Evolutionary conservation across 495 filamentous ascomycete species (phyloP), one percentile per base, ranked within the genome.

Genomic region (Viridothelium virens): DNA sequence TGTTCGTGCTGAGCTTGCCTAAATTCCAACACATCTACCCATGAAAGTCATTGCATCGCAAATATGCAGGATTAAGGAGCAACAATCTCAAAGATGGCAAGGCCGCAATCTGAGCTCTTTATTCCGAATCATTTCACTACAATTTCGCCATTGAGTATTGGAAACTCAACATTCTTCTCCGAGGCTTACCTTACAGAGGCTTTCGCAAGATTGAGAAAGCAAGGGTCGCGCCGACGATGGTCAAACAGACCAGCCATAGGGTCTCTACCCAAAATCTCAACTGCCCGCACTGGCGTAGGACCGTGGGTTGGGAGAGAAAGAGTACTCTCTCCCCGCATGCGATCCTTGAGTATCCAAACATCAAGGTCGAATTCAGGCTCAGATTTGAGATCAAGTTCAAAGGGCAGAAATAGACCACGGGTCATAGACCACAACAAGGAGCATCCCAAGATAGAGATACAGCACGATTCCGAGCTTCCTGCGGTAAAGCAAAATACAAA

Each of bases 151-250:
- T 36, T 36, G 31, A 36, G 14, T 31, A 36, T 10, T 7, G 7
- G 36, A 7, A 18, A 33, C 6, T 34, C 53, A 7, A 34, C 53
- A 7, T 59, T 36, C 31, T 59, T 59, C 53, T 59, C 53, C 25
- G 53, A 59, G 36, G 53, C 53, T 18, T 36, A 36, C 31, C 53
- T 59, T 59, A 18, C 53, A 9, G 53, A 59, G 18, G 53, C 53
- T 36, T 1, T 59, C 5, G 53, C 53, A 36, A 59, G 31, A 36
- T 31, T 59, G 25, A 59, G 18, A 59, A 59, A 4, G 1, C 53
- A 59, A 59, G 31, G 36, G 7, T 3, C 18, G n/a, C 53, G 36
- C n/a, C 53, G 53, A 6, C 31, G 7, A 34, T 6, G 53, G 5
- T 59, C 18, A 10, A 7, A 18, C 25, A 59, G 53, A 14, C n/a